Base-by-base conservation (phyloP, 2,329 filamentous ascomycete species). In the Exophiala sideris region DNA sequence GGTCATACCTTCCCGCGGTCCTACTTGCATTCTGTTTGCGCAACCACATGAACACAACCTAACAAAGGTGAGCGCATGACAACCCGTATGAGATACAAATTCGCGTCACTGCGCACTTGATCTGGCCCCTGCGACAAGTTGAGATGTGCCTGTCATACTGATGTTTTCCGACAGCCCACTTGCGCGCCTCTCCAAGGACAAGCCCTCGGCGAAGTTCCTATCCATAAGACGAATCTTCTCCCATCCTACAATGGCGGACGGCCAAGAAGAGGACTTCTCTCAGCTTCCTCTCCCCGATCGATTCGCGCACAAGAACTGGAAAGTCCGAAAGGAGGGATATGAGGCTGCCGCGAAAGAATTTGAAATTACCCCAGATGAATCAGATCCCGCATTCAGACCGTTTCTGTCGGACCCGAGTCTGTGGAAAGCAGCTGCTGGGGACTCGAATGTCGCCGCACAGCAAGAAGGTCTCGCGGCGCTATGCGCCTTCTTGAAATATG, bases 391-490 rank as follows among this genome's bases (percentile, higher is more conserved):
- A 34, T 96, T 99, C 65, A 82, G 85, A 64, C 90, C 92, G 1
- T 99, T 97, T 67, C 74, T 94, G 57, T 84, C 88, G 68, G 94
- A 99, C 63, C 79, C 91, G 1, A 77, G 84, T 59, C 71, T 99
- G 57, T 96, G 91, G 92, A 97, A 97, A 71, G 86, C 85, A 34
- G 94, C 91, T 1, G 92, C 94, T 5, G 85, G 86, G 64, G 94
- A 99, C 72, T 94, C 91, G 50, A 99, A 99, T 66, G 94, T 99
- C 54, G 94, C 92, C 14, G 94, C 95, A 33, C 94, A 99, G 71
- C 87, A 95, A 73, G 95, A 99, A 64, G 94, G 89, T 58, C 83
- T 99, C 45, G 85, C 82, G 45, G 88, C 92, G 35, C 82, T 96
- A 65, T 95, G 91, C 72, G 86, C 90, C 1, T 99, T 97, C 69